A percentile compares a stretch with the other conserved stretches of the same genome.
phyloP scores from a whole-genome alignment of 177 flowering plant genomes.

The Telopea speciosissima region DNA sequence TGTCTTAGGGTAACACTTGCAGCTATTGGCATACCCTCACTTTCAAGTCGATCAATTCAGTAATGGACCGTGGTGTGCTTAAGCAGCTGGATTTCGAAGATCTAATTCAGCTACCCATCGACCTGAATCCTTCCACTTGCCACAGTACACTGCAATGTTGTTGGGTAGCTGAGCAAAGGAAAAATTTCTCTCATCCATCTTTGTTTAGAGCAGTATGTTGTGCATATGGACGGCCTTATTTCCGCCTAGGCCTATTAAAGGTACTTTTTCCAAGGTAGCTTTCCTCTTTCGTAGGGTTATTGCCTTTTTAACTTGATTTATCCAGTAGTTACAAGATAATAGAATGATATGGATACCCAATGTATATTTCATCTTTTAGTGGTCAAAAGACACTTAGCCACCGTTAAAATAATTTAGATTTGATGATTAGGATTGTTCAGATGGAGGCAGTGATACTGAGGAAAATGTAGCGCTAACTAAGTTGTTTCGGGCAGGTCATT shows the following conservation, averaged over 20 bases:
- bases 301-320: background rate
- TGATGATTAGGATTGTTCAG: too few species aligned
- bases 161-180: constrained; percentile 53
- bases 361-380: too few species aligned
- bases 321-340: background rate
- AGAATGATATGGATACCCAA: too few species aligned
- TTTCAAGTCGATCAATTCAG: constrained; percentile 50
- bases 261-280: constrained; percentile 27
- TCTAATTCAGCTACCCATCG: constrained; percentile 58
- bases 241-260: constrained; percentile 75
- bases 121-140: constrained; percentile 63
- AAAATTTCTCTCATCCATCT: constrained; percentile 39
- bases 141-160: constrained; percentile 38
- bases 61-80: constrained; percentile 55
- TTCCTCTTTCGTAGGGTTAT: background rate
- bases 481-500: too few species aligned
- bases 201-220: constrained; percentile 58
- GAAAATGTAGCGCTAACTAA: too few species aligned
- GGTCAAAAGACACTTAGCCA: too few species aligned
- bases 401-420: too few species aligned
- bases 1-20: constrained; percentile 29
- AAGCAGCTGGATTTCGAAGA: constrained; percentile 89
- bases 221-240: constrained; percentile 85
- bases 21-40: constrained; percentile 55
- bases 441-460: too few species aligned